These are phyloP conservation scores for Melampsora occidentalis DNA, from an alignment of 1,284 basidiomycete genomes.

Conservation along the genomic window DNA sequence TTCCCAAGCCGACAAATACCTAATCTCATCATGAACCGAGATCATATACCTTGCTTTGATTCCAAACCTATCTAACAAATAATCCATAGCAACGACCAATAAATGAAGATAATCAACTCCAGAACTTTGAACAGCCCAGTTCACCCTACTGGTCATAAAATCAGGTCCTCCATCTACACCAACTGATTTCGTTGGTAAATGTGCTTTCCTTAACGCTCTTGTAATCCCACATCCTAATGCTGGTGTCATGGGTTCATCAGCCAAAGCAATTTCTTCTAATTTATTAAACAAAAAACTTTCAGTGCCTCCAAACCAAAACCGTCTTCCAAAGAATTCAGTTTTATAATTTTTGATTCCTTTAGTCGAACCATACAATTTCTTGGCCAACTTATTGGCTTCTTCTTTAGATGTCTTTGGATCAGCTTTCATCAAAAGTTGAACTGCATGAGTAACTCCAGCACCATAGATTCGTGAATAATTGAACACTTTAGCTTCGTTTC, in stretches of 20 bases:
- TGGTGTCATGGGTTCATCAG: conserved; percentile 81
- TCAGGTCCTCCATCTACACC: conserved; percentile 63
- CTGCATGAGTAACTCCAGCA: conserved; percentile 90
- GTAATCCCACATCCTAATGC: conserved; percentile 93
- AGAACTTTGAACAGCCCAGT: conserved; percentile 99
- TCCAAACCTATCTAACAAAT: conserved; percentile 74
- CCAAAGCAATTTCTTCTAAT: conserved; percentile 88
- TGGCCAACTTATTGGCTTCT: conserved; percentile 74
- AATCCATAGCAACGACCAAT: conserved; percentile 90
- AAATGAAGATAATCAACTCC: conserved; percentile 98
- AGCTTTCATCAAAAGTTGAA: conserved; percentile 81
- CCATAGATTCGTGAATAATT: conserved; percentile 99
- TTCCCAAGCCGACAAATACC: conserved; percentile 83
- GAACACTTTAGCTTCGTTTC: conserved; percentile 97
- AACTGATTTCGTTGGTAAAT: conserved; percentile 63
- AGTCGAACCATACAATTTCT: conserved; percentile 84
- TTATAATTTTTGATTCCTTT: conserved; percentile 76
- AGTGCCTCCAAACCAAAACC: conserved; percentile 95
- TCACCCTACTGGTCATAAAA: conserved; percentile 94
- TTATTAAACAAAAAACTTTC: conserved; percentile 99
- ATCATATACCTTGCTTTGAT: conserved; percentile 92
- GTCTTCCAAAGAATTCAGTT: conserved; percentile 56
- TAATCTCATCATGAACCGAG: conserved; percentile 94
- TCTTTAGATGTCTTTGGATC: conserved; percentile 75
- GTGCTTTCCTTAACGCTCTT: conserved; percentile 80